A percentile compares a stretch with the other conserved stretches of the same genome.
Conservation (phyloP, 2,329 filamentous ascomycete genomes). For the Fusarium sp. region DNA sequence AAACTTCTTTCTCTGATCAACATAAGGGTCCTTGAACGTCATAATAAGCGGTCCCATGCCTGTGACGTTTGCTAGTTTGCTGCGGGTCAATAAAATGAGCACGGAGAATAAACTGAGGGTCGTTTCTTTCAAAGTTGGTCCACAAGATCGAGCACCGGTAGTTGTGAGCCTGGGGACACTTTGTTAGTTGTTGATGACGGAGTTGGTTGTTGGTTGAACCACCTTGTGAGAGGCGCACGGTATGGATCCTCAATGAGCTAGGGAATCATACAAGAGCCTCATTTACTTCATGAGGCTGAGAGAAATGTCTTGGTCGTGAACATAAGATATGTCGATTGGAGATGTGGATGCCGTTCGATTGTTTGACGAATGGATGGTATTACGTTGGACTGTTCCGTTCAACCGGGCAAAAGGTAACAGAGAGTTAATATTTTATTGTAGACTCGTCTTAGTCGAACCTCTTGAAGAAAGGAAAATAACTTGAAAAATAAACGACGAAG, state of each 20-base stretch:
- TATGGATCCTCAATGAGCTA: neutral
- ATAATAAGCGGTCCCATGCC: constrained; percentile 25
- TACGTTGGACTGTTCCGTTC: neutral
- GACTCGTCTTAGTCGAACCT: neutral
- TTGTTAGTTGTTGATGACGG: neutral
- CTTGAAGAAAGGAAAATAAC: neutral
- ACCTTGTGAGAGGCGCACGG: constrained; percentile 29
- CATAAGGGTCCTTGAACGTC: constrained; percentile 25
- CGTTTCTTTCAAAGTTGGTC: constrained; percentile 6
- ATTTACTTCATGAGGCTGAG: neutral
- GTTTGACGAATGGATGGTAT: neutral
- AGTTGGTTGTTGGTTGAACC: neutral
- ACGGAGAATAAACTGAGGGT: neutral
- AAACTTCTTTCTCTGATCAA: constrained; percentile 1
- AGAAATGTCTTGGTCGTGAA: neutral
- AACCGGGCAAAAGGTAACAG: neutral
- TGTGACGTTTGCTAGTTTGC: constrained; percentile 2
- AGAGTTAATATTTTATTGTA: neutral
- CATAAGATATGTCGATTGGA: neutral
- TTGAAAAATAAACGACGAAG: neutral
- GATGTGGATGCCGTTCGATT: neutral
- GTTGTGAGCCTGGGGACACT: neutral
- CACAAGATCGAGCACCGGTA: constrained; percentile 17
- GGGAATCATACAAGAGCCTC: neutral
- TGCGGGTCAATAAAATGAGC: neutral